Evolutionary conservation across 257 asterid genomes (phyloP).

Genomic region (Rehmannia glutinosa): DNA sequence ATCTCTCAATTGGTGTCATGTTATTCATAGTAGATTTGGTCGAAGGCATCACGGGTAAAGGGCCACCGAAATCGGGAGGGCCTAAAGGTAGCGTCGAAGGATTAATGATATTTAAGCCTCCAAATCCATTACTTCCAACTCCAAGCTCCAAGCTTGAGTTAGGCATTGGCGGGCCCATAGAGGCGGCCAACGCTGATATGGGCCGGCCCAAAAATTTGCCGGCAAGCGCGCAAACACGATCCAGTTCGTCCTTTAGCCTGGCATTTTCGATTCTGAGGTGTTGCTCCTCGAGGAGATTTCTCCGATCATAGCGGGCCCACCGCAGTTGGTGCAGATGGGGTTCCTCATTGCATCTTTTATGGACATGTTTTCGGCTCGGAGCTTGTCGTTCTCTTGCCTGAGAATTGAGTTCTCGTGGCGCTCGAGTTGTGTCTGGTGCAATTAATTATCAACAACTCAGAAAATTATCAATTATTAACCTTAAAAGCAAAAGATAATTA

Average conservation of each 20-base stretch:
- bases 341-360: slow-evolving; percentile 49
- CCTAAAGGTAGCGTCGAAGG: slow-evolving; percentile 37
- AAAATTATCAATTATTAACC: neutral
- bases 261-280: slow-evolving; percentile 56
- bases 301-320: slow-evolving; percentile 52
- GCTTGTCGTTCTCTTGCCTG: slow-evolving; percentile 58
- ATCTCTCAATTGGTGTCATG: slow-evolving; percentile 21
- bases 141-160: slow-evolving; percentile 74
- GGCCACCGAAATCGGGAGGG: slow-evolving; percentile 41
- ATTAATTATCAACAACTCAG: neutral
- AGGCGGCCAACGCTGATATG: too few species aligned
- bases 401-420: slow-evolving; percentile 55
- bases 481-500: too few species aligned
- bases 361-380: slow-evolving; percentile 52
- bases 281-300: slow-evolving; percentile 58
- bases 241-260: slow-evolving; percentile 49
- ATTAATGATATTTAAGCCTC: slow-evolving; percentile 14
- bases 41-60: slow-evolving; percentile 23
- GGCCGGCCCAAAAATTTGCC: slow-evolving; percentile 51
- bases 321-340: slow-evolving; percentile 58
- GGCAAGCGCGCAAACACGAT: slow-evolving; percentile 44
- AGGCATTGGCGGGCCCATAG: slow-evolving; percentile 27
- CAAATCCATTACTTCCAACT: slow-evolving; percentile 62
- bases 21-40: slow-evolving; percentile 18
- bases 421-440: slow-evolving; percentile 46